Conservation (phyloP, 139 green algal genomes). For the Ettlia oleoabundans region DNA sequence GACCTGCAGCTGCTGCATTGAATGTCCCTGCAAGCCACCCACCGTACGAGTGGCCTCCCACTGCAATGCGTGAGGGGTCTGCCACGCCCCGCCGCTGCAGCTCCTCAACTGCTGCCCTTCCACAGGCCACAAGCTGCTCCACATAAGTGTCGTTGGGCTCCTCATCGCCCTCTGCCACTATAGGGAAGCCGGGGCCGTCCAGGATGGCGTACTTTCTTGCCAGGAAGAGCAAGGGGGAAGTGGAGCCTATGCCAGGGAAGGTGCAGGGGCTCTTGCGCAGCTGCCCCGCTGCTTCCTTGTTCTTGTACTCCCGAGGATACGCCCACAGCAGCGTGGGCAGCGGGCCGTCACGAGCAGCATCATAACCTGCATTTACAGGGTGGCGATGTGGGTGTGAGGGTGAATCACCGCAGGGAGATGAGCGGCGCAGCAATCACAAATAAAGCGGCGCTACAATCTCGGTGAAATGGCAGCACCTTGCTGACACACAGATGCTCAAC, state of each 20-base stretch:
- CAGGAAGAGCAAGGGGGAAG: constrained; percentile 90
- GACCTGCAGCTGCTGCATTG: too few species aligned
- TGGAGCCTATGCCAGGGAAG: constrained; percentile 87
- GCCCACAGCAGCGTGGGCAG: constrained; percentile 95
- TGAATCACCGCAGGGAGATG: too few species aligned
- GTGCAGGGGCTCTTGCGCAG: constrained; percentile 83
- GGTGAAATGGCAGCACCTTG: too few species aligned
- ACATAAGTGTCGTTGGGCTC: constrained; percentile 98
- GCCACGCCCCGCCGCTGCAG: constrained; percentile 79
- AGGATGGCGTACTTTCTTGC: constrained; percentile 91
- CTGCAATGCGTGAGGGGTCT: constrained; percentile 78
- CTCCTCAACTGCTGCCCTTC: constrained; percentile 79
- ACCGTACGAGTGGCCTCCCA: constrained; percentile 94
- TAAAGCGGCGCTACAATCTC: too few species aligned
- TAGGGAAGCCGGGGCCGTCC: constrained; percentile 73
- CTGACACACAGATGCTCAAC: too few species aligned
- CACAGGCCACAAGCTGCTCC: constrained; percentile 89
- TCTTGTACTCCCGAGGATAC: constrained; percentile 94
- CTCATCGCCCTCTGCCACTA: constrained; percentile 61
- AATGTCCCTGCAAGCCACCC: constrained; percentile 86
- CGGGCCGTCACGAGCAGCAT: constrained; percentile 75
- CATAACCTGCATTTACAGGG: constrained; percentile 58
- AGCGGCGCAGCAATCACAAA: too few species aligned
- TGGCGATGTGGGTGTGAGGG: too few species aligned
- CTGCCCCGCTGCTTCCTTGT: constrained; percentile 94